Evolutionary conservation across 140 eudicot genomes (phyloP).

Genomic region (Stevia rebaudiana): DNA sequence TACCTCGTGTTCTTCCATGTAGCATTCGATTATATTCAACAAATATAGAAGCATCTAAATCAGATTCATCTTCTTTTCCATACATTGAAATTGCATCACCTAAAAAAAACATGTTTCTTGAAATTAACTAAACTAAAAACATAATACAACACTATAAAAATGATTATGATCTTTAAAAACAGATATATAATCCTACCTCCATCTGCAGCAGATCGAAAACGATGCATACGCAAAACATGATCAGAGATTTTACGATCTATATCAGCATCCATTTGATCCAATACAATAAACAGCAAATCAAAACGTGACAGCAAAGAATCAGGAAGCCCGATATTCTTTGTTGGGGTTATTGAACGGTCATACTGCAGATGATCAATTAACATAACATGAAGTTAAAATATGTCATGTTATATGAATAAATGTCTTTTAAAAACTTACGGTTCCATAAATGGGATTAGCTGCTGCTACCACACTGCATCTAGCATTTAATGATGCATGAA

Average conservation of each 20-base stretch:
- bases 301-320: conserved; percentile 96
- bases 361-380: conserved; percentile 45
- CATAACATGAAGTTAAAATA: not conserved
- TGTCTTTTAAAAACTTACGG: conserved; percentile 42
- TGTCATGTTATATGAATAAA: not conserved
- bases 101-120: conserved; percentile 21
- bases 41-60: conserved; percentile 56
- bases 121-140: not conserved
- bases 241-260: conserved; percentile 87
- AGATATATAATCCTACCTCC: conserved; percentile 50
- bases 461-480: conserved; percentile 99
- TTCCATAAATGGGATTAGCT: conserved; percentile 97
- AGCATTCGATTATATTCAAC: conserved; percentile 84
- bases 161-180: not conserved
- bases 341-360: conserved; percentile 93
- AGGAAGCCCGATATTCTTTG: conserved; percentile 96
- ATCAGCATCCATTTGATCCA: conserved; percentile 98
- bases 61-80: conserved; percentile 67
- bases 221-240: conserved; percentile 98
- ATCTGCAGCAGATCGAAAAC: conserved; percentile 68
- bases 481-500: conserved; percentile 97
- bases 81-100: conserved; percentile 54
- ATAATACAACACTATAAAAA: not conserved
- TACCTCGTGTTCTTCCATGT: conserved; percentile 59
- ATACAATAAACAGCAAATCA: conserved; percentile 83